Evolutionary conservation across 73 alveolate species (phyloP).

Genomic region (Tetrahymena elliotti): DNA sequence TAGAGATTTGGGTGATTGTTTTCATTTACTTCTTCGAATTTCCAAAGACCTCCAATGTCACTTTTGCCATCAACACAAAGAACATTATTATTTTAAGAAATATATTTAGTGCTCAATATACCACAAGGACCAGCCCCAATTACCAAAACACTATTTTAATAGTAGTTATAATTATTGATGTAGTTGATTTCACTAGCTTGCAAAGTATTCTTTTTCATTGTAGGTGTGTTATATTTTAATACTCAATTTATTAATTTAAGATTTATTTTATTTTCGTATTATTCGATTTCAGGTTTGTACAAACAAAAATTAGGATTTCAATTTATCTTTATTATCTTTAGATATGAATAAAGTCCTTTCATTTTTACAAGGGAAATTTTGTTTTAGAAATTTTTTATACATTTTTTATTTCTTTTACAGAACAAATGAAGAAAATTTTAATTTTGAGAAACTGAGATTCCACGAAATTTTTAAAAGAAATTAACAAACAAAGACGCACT

Average conservation of each 20-base stretch:
- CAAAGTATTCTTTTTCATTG: not conserved
- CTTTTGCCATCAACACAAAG: not conserved
- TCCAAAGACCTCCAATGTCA: not conserved
- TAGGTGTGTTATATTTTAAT: too few species aligned
- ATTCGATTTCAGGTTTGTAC: too few species aligned
- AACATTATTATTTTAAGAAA: not conserved
- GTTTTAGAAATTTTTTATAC: too few species aligned
- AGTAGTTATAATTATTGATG: not conserved
- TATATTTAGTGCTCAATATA: not conserved
- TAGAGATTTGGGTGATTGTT: not conserved
- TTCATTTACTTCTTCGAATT: not conserved
- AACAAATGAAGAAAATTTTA: not conserved
- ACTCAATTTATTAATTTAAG: not conserved
- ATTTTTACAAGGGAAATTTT: too few species aligned
- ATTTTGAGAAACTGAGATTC: not conserved
- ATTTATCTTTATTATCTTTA: too few species aligned
- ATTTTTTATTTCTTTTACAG: not conserved
- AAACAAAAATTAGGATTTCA: too few species aligned
- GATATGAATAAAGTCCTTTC: too few species aligned
- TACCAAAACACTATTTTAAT: not conserved
- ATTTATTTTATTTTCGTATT: too few species aligned
- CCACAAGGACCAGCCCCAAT: not conserved
- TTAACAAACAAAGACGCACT: too few species aligned
- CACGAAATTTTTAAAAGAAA: not conserved
- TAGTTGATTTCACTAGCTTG: not conserved